A percentile compares a stretch with the other conserved stretches of the same genome.
These are phyloP conservation scores for Magnolia sinica DNA, from an alignment of 164 flowering plant species.

Conservation along the genomic window DNA sequence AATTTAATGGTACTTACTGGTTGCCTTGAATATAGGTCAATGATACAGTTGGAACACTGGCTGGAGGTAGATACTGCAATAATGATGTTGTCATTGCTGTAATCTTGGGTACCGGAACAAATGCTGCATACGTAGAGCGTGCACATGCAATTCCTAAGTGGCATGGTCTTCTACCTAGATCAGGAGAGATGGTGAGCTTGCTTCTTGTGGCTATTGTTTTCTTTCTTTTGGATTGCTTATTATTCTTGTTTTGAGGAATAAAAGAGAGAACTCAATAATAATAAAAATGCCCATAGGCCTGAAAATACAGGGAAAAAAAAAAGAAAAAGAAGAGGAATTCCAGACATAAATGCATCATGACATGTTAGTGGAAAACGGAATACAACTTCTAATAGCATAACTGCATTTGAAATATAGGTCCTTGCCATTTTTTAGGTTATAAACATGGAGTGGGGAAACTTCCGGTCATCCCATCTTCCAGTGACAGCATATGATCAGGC, in stretches of 20 bases:
- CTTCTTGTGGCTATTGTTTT: not conserved
- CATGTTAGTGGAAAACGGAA: not conserved
- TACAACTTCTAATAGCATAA: not conserved
- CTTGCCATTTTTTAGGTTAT: constrained; percentile 56
- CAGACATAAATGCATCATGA: not conserved
- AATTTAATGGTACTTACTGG: not conserved
- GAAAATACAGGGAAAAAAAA: too few species aligned
- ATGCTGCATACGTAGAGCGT: constrained; percentile 97
- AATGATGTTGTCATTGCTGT: constrained; percentile 81
- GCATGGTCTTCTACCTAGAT: constrained; percentile 89
- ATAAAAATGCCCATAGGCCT: too few species aligned
- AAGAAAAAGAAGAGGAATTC: not conserved
- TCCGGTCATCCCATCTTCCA: constrained; percentile 85
- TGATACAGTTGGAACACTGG: constrained; percentile 94
- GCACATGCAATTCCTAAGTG: constrained; percentile 96
- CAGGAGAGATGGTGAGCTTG: constrained; percentile 84
- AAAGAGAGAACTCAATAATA: too few species aligned
- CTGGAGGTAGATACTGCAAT: constrained; percentile 74
- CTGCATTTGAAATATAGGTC: not conserved
- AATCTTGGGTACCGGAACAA: constrained; percentile 95
- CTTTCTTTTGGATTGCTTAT: not conserved
- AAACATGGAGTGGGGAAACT: constrained; percentile 99
- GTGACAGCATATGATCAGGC: constrained; percentile 79
- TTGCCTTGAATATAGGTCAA: constrained; percentile 55
- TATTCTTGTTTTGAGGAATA: not conserved